Evolutionary conservation across 805 yeast genomes (phyloP).

Genomic region (Saturnispora dispora): DNA sequence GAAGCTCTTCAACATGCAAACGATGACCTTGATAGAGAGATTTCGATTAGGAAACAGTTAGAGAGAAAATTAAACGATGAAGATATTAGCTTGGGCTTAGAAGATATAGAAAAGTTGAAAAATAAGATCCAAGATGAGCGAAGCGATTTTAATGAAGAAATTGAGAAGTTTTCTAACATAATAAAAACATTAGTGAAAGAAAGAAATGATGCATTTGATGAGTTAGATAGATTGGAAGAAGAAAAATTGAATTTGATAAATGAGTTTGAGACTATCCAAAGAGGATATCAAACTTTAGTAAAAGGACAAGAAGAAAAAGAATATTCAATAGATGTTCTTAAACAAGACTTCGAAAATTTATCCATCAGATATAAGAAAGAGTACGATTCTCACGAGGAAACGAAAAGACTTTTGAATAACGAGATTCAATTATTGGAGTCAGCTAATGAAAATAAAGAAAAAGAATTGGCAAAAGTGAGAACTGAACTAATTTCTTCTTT

Average conservation of each 20-base stretch:
- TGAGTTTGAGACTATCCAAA: slow-evolving; percentile 29
- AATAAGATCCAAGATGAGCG: slow-evolving; percentile 8
- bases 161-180: slow-evolving; percentile 19
- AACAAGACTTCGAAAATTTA: slow-evolving; percentile 32
- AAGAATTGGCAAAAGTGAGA: slow-evolving; percentile 3
- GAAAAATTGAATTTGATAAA: slow-evolving; percentile 30
- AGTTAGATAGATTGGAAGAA: slow-evolving; percentile 29
- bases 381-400: slow-evolving; percentile 18
- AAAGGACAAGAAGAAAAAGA: slow-evolving; percentile 1
- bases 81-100: background rate
- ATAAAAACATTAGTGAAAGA: slow-evolving; percentile 10
- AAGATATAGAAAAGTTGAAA: slow-evolving; percentile 5
- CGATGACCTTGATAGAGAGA: slow-evolving; percentile 3
- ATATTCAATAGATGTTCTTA: slow-evolving; percentile 6
- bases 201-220: slow-evolving; percentile 24
- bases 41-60: background rate
- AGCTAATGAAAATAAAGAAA: slow-evolving; percentile 11
- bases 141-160: slow-evolving; percentile 7
- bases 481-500: slow-evolving; percentile 1
- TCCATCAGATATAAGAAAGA: slow-evolving; percentile 27
- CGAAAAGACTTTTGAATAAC: slow-evolving; percentile 12
- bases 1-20: slow-evolving; percentile 4
- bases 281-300: slow-evolving; percentile 12
- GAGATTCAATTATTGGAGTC: slow-evolving; percentile 13
- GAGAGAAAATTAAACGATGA: background rate